Evolutionary conservation across 768 basidiomycete genomes (phyloP).

Genomic region (Termitomyces sp.): DNA sequence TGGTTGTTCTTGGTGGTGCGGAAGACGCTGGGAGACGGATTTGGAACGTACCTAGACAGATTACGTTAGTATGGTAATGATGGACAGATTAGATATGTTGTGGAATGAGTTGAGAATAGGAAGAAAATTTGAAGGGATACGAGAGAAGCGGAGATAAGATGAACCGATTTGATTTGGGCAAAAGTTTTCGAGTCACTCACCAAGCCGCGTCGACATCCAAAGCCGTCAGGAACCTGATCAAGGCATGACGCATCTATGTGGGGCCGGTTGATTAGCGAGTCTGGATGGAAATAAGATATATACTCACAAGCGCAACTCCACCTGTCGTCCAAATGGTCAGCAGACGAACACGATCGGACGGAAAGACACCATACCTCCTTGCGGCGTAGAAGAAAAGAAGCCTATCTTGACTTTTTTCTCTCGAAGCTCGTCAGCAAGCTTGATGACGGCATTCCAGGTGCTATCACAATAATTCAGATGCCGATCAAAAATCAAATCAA

Average conservation of each 20-base stretch:
- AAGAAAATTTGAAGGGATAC: not conserved
- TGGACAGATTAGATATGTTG: too few species aligned
- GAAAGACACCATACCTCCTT: slow-evolving; percentile 64
- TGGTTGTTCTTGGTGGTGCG: slow-evolving; percentile 95
- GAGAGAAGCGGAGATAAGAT: slow-evolving; percentile 1
- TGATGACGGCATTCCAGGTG: slow-evolving; percentile 81
- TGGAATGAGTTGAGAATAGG: not conserved
- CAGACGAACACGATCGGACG: not conserved
- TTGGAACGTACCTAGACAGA: slow-evolving; percentile 73
- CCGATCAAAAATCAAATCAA: slow-evolving; percentile 9
- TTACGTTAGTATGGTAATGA: not conserved
- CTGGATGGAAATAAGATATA: slow-evolving; percentile 20
- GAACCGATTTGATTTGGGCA: slow-evolving; percentile 3
- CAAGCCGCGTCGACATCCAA: slow-evolving; percentile 83
- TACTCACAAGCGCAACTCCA: slow-evolving; percentile 86
- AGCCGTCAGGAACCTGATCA: slow-evolving; percentile 80
- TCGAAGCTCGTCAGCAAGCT: slow-evolving; percentile 81
- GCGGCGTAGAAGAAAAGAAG: slow-evolving; percentile 95
- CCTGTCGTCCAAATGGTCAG: slow-evolving; percentile 41
- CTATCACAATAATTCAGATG: slow-evolving; percentile 23
- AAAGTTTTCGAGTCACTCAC: slow-evolving; percentile 43
- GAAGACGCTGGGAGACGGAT: slow-evolving; percentile 87
- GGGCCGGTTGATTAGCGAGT: slow-evolving; percentile 10
- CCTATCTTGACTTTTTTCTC: slow-evolving; percentile 87
- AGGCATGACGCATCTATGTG: slow-evolving; percentile 85